phyloP scores from a whole-genome alignment of 352 stramenopile species.

The Phytophthora crassamura region DNA sequence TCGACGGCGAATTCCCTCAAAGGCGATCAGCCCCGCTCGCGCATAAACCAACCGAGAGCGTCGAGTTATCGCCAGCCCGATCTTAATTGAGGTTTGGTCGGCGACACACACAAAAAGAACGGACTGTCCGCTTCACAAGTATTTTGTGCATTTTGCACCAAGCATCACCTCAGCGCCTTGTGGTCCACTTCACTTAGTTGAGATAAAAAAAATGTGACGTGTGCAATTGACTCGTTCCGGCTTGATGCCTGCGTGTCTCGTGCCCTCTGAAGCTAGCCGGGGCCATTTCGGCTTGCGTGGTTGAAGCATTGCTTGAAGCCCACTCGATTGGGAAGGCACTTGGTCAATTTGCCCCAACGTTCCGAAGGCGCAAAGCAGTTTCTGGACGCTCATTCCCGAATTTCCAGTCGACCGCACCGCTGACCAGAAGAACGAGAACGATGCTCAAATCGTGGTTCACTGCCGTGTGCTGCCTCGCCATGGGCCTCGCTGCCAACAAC shows the following conservation, averaged over 20 bases:
- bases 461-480: conserved; percentile 27
- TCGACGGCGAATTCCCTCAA: too few relatives aligned
- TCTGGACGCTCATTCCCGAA: conserved; percentile 26
- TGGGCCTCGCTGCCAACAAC: conserved; percentile 23
- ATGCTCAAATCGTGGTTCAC: conserved; percentile 47
- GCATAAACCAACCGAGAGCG: too few relatives aligned
- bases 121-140: too few relatives aligned
- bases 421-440: conserved; percentile 9
- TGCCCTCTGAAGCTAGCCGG: conserved; percentile 15
- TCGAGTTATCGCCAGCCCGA: too few relatives aligned
- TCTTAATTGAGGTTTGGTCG: too few relatives aligned
- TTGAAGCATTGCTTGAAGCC: conserved; percentile 29
- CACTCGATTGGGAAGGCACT: conserved; percentile 7
- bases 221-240: conserved; percentile 3
- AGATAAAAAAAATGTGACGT: conserved; percentile 15
- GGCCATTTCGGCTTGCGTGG: conserved; percentile 24
- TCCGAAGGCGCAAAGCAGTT: too few relatives aligned
- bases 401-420: conserved; percentile 27
- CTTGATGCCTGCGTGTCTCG: conserved; percentile 10
- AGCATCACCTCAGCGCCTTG: too few relatives aligned
- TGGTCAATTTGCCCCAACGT: neutral
- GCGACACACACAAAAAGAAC: too few relatives aligned
- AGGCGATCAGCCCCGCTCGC: too few relatives aligned
- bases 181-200: too few relatives aligned
- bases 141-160: too few relatives aligned